These are phyloP conservation scores for Tephrocybe sp. DNA, from an alignment of 768 basidiomycete genomes.

Conservation along the genomic window DNA sequence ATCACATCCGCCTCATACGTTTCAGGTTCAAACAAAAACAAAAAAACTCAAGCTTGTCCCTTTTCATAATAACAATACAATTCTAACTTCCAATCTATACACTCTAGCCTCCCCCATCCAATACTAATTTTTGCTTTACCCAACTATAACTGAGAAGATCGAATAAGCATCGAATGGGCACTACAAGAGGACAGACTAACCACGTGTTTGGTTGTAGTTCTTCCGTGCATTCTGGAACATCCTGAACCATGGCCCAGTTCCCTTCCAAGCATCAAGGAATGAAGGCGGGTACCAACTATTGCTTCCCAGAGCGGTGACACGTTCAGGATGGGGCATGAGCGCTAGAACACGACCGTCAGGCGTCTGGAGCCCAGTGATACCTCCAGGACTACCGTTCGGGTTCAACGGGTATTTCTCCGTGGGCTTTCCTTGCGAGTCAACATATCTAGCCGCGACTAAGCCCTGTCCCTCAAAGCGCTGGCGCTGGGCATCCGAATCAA, in stretches of 20 bases:
- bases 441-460: conserved; percentile 78
- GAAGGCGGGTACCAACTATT: conserved; percentile 89
- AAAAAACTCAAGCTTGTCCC: too few species aligned
- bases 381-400: conserved; percentile 83
- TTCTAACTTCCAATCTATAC: too few species aligned
- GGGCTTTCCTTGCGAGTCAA: conserved; percentile 66
- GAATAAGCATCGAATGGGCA: too few species aligned
- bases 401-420: conserved; percentile 81
- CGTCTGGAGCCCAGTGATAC: conserved; percentile 88
- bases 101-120: too few species aligned
- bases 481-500: conserved; percentile 35
- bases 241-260: conserved; percentile 91
- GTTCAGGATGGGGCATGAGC: conserved; percentile 97
- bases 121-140: too few species aligned
- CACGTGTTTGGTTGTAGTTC: conserved; percentile 46
- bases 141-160: too few species aligned
- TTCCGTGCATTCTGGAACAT: conserved; percentile 89
- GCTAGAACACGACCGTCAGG: conserved; percentile 88
- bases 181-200: neutral
- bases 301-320: conserved; percentile 74
- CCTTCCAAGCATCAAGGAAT: conserved; percentile 60
- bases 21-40: too few species aligned
- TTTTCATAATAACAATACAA: too few species aligned
- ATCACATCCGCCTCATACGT: too few species aligned
- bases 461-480: conserved; percentile 42